phyloP scores from a whole-genome alignment of 108 stramenopile genomes.

The Pseudonitzschia delicatissima region DNA sequence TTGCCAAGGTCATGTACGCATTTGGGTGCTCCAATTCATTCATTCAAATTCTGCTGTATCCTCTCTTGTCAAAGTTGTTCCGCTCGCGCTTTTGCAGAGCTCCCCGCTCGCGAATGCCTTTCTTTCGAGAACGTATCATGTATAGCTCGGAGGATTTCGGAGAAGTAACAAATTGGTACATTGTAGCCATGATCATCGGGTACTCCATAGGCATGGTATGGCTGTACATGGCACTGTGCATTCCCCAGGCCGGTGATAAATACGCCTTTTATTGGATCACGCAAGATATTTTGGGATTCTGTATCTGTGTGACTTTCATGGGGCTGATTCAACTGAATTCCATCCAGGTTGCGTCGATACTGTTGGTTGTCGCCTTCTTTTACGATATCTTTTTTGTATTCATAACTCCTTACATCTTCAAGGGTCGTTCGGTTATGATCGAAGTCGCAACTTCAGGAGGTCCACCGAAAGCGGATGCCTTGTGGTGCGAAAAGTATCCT shows the following conservation, averaged over 20 bases:
- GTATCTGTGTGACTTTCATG: slow-evolving; percentile 86
- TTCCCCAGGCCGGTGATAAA: slow-evolving; percentile 42
- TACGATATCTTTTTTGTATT: slow-evolving; percentile 97
- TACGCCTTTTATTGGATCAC: slow-evolving; percentile 80
- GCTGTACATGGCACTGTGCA: slow-evolving; percentile 49
- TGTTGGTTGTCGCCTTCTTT: slow-evolving; percentile 57
- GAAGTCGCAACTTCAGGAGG: slow-evolving; percentile 74
- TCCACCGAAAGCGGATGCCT: slow-evolving; percentile 53
- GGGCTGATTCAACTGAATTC: slow-evolving; percentile 71
- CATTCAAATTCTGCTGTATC: slow-evolving; percentile 50
- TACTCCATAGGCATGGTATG: slow-evolving; percentile 44
- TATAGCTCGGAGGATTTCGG: slow-evolving; percentile 44
- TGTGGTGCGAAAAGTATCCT: slow-evolving; percentile 90
- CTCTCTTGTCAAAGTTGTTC: slow-evolving; percentile 28
- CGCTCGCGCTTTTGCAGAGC: not conserved
- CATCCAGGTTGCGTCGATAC: slow-evolving; percentile 75
- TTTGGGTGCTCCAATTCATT: slow-evolving; percentile 62
- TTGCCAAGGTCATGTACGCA: slow-evolving; percentile 82
- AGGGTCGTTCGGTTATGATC: slow-evolving; percentile 82
- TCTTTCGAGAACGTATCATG: slow-evolving; percentile 13
- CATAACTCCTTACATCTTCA: slow-evolving; percentile 71
- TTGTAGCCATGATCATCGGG: slow-evolving; percentile 32
- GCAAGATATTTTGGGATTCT: slow-evolving; percentile 85
- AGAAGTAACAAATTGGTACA: slow-evolving; percentile 38
- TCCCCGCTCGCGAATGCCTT: not conserved